Evolutionary conservation across 2,329 filamentous ascomycete genomes (phyloP).

Genomic region (Madurella fahalii): DNA sequence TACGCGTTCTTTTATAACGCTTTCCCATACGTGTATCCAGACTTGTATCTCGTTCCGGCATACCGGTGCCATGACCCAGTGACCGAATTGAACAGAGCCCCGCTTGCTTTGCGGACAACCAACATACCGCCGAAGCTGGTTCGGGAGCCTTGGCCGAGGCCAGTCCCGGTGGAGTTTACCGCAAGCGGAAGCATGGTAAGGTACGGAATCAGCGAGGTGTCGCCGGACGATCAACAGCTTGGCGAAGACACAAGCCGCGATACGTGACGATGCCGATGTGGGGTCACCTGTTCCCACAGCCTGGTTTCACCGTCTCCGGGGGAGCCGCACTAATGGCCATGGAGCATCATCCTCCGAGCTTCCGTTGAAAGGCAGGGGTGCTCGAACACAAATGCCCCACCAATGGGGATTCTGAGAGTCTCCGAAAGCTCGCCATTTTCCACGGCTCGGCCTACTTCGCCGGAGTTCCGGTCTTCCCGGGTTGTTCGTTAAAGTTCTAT

Average conservation of each 20-base stretch:
- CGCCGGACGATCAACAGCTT: slow-evolving; percentile 4
- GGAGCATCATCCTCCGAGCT: slow-evolving; percentile 14
- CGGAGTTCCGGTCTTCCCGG: too few species aligned
- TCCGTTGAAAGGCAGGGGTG: background rate
- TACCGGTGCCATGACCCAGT: background rate
- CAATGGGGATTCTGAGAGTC: slow-evolving; percentile 4
- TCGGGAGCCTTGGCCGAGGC: slow-evolving; percentile 15
- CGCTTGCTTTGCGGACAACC: background rate
- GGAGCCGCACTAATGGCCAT: slow-evolving; percentile 16
- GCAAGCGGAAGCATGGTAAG: slow-evolving; percentile 11
- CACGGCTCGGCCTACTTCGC: too few species aligned
- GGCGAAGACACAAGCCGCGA: slow-evolving; percentile 9
- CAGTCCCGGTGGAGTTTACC: slow-evolving; percentile 11
- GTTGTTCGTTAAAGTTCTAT: too few species aligned
- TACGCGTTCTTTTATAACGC: too few species aligned
- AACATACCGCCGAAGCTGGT: background rate
- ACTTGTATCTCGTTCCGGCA: background rate
- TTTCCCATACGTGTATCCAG: too few species aligned
- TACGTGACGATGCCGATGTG: background rate
- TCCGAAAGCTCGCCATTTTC: background rate
- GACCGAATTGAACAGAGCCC: background rate
- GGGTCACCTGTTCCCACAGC: background rate
- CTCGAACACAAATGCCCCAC: slow-evolving; percentile 4
- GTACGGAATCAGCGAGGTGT: background rate
- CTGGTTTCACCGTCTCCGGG: background rate